Base-by-base conservation (phyloP, 116 monocot genomes). In the Thalassia testudinum region DNA sequence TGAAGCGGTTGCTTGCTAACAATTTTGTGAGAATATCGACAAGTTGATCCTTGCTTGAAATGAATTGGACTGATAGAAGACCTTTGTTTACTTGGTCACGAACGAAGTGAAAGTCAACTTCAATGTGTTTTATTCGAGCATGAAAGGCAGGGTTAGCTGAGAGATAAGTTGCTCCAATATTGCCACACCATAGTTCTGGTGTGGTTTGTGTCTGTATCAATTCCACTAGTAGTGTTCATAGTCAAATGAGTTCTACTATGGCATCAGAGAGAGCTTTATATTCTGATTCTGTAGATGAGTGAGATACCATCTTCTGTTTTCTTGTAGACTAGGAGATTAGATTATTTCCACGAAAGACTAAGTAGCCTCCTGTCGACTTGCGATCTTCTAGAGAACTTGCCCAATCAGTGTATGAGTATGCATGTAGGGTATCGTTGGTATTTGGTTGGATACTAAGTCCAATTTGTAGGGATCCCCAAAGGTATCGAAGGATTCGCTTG, bases 371-470 rank as follows among this genome's bases (percentile, higher is more conserved):
- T 1, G 5, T 53, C 2, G 27, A 27, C 17, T 27, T 26, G 25
- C 25, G 52, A 18, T 53, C 52, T 14, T 53, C 29, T 0, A 15
- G 12, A 1, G 16, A 53, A 1, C 27, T 11, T 27, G 22, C 52
- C 52, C 52, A 53, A 53, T 53, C 52, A 26, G 52, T 26, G 17
- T 53, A 0, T 53, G 27, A 27, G n/a, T 5, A 49, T 20, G 18
- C 5, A 44, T 14, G 13, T 19, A 8, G 15, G 44, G 38, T 7
- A 13, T 7, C 1, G 18, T 44, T 44, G 18, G 44, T 17, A 19
- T 1, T 2, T 17, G 10, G 44, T 7, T 2, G 18, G 15, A 44
- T 14, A 44, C 15, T 1, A 17, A 44, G 44, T 7, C 44, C 15
- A 7, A 16, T 7, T 7, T 14, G 17, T 17, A 44, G 15, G 1